phyloP scores from a whole-genome alignment of 192 early-diverging fungal species.

The Coemansia umbellata region DNA sequence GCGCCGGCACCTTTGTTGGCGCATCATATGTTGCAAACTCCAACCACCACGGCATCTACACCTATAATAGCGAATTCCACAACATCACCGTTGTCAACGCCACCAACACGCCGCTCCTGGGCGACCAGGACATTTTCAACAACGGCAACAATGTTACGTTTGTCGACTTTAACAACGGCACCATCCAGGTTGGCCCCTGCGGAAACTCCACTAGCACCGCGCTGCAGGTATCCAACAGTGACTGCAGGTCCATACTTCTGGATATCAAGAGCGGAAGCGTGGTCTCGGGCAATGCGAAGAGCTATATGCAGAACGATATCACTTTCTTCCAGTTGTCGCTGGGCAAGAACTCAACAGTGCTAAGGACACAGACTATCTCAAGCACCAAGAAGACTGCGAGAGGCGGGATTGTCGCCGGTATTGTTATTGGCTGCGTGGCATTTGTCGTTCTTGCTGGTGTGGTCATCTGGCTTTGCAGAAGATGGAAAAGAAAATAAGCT shows the following conservation, averaged over 20 bases:
- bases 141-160: slow-evolving; percentile 22
- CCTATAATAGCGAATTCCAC: slow-evolving; percentile 29
- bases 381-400: slow-evolving; percentile 18
- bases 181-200: slow-evolving; percentile 30
- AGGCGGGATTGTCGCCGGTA: slow-evolving; percentile 34
- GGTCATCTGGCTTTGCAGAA: slow-evolving; percentile 10
- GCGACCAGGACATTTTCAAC: slow-evolving; percentile 32
- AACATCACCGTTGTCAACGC: slow-evolving; percentile 39
- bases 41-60: slow-evolving; percentile 28
- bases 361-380: slow-evolving; percentile 41
- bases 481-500: slow-evolving; percentile 6
- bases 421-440: slow-evolving; percentile 32
- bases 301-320: slow-evolving; percentile 20
- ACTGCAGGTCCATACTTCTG: slow-evolving; percentile 35
- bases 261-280: slow-evolving; percentile 24
- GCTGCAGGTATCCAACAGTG: slow-evolving; percentile 1
- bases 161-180: slow-evolving; percentile 47
- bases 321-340: slow-evolving; percentile 42
- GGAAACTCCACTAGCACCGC: slow-evolving; percentile 22
- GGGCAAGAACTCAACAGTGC: slow-evolving; percentile 8
- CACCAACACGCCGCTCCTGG: slow-evolving; percentile 27
- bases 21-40: slow-evolving; percentile 10
- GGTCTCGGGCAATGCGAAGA: slow-evolving; percentile 23
- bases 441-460: slow-evolving; percentile 16
- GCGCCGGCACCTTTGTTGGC: slow-evolving; percentile 17